A percentile compares a stretch with the other conserved stretches of the same genome.
Evolutionary conservation across 768 basidiomycete genomes (phyloP).

Genomic region (Xanthoconium purpureum): DNA sequence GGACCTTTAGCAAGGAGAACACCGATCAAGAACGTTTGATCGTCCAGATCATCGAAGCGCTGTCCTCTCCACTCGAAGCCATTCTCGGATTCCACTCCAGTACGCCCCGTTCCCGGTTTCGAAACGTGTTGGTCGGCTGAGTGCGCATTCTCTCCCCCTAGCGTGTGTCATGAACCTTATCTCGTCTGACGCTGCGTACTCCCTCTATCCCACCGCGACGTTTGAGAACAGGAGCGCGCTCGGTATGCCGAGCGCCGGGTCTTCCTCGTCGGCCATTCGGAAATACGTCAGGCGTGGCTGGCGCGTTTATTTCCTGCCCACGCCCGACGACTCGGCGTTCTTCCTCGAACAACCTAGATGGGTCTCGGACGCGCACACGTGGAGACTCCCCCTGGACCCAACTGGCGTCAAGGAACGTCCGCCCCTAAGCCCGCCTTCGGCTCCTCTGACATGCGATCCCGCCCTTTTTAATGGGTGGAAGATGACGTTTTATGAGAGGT

Average conservation of each 20-base stretch:
- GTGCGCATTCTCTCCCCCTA: not conserved
- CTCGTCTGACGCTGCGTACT: slow-evolving; percentile 38
- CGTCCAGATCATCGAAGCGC: slow-evolving; percentile 40
- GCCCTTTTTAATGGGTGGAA: slow-evolving; percentile 20
- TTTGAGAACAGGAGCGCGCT: slow-evolving; percentile 36
- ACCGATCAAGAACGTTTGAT: slow-evolving; percentile 11
- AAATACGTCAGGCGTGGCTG: slow-evolving; percentile 42
- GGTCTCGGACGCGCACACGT: slow-evolving; percentile 29
- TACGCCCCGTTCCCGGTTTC: slow-evolving; percentile 20
- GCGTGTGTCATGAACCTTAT: slow-evolving; percentile 37
- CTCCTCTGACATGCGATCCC: not conserved
- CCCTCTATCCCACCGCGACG: slow-evolving; percentile 42
- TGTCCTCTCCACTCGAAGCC: slow-evolving; percentile 23
- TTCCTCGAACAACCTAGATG: slow-evolving; percentile 23
- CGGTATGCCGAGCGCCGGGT: slow-evolving; percentile 4
- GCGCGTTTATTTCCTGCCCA: slow-evolving; percentile 8
- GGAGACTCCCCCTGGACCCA: not conserved
- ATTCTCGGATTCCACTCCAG: slow-evolving; percentile 49
- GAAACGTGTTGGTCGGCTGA: too few relatives aligned
- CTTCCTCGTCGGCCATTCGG: slow-evolving; percentile 6
- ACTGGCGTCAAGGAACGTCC: not conserved
- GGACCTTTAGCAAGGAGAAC: slow-evolving; percentile 22
- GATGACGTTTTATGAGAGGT: not conserved
- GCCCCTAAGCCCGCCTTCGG: not conserved
- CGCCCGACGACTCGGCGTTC: slow-evolving; percentile 7